Conservation (phyloP, 176 grass and related monocot species). For the Carex parvula region DNA sequence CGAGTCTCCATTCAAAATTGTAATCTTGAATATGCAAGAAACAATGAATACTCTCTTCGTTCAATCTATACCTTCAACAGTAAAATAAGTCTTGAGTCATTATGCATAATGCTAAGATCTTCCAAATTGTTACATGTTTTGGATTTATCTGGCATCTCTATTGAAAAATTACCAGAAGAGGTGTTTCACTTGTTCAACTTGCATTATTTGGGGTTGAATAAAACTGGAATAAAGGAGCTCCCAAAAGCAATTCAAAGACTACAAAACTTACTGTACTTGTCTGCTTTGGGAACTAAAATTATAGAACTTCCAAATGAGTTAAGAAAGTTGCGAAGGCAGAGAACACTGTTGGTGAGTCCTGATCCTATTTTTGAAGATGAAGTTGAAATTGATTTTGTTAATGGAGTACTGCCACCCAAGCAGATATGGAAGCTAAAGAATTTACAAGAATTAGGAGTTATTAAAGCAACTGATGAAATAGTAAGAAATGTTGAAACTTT, state of each 20-base stretch:
- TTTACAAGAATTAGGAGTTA: background rate
- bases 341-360: background rate
- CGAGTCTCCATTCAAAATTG: slow-evolving; percentile 25
- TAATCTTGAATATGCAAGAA: background rate
- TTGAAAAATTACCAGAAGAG: slow-evolving; percentile 22
- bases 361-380: too few species aligned
- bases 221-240: too few species aligned
- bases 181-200: slow-evolving; percentile 32
- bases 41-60: slow-evolving; percentile 5
- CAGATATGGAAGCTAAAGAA: background rate
- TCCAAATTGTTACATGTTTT: slow-evolving; percentile 25
- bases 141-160: background rate
- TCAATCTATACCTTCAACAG: slow-evolving; percentile 23
- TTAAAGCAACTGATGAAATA: background rate
- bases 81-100: background rate
- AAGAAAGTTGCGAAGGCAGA: background rate
- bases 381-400: too few species aligned
- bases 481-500: background rate
- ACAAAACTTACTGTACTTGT: too few species aligned
- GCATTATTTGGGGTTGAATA: background rate
- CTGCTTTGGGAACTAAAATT: background rate
- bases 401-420: background rate
- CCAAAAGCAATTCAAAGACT: too few species aligned
- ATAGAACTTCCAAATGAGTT: background rate
- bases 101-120: background rate